Evolutionary conservation across 345 rosid species (phyloP).

Genomic region (Bretschneidera sinensis): DNA sequence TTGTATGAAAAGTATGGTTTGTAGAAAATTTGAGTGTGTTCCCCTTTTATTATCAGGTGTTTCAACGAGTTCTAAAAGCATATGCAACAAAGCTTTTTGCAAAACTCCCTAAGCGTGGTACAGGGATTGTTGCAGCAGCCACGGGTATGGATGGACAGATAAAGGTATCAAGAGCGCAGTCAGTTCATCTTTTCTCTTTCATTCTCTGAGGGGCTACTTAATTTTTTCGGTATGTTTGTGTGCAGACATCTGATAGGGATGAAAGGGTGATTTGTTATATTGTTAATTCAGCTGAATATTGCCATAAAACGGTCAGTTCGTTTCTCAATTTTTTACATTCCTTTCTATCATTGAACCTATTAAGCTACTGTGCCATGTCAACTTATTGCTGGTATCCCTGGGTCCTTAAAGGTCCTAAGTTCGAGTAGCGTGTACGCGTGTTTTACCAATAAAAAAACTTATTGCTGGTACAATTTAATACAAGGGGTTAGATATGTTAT

Average conservation of each 20-base stretch:
- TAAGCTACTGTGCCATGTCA: too few species aligned
- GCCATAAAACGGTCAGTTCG: constrained; percentile 80
- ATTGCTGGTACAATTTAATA: too few species aligned
- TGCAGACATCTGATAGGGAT: constrained; percentile 90
- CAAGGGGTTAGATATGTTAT: too few species aligned
- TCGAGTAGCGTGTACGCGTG: too few species aligned
- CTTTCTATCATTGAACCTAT: background rate
- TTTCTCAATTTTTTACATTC: constrained; percentile 6
- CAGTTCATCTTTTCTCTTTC: constrained; percentile 14
- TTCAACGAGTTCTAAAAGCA: constrained; percentile 88
- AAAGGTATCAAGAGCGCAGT: constrained; percentile 54
- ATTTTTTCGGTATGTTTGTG: background rate
- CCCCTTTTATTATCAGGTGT: constrained; percentile 47
- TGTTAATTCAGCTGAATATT: constrained; percentile 95
- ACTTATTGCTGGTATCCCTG: too few species aligned
- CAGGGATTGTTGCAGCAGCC: constrained; percentile 97
- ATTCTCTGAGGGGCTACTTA: constrained; percentile 6
- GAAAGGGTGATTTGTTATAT: constrained; percentile 91
- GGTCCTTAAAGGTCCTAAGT: too few species aligned
- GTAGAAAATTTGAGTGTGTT: constrained; percentile 2
- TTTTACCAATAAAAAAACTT: too few species aligned
- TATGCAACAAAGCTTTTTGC: constrained; percentile 82
- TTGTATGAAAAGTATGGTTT: background rate
- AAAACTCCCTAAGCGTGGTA: constrained; percentile 90
- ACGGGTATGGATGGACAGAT: constrained; percentile 97